Percentiles rank a stretch among this genome's conserved stretches.
Conservation (phyloP, 2,329 filamentous ascomycete genomes). For the Rhinocladiella mackenziei region DNA sequence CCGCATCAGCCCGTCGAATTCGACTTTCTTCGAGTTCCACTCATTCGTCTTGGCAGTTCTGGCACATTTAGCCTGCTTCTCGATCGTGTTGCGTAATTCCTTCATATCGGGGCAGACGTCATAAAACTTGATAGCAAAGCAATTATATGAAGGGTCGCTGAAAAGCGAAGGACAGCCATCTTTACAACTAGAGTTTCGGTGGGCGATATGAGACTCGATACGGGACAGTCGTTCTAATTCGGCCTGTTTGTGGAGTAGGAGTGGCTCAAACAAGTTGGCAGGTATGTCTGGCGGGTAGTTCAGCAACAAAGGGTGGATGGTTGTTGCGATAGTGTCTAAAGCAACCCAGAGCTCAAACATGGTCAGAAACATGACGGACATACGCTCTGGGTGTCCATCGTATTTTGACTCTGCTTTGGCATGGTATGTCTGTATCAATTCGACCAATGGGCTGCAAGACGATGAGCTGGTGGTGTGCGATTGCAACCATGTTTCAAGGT, state of each 20-base stretch:
- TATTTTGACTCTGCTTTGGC: conserved; percentile 35
- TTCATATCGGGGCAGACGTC: conserved; percentile 44
- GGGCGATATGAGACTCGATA: conserved; percentile 48
- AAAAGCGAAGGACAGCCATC: conserved; percentile 37
- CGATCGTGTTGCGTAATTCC: conserved; percentile 37
- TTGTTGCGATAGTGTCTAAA: conserved; percentile 48
- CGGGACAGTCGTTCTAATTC: conserved; percentile 47
- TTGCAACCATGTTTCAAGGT: conserved; percentile 42
- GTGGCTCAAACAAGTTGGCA: conserved; percentile 37
- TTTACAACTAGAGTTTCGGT: conserved; percentile 31
- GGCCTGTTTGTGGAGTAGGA: conserved; percentile 43
- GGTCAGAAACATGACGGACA: conserved; percentile 55
- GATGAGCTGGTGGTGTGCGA: conserved; percentile 23
- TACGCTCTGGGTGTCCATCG: conserved; percentile 39
- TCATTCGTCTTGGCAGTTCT: conserved; percentile 36
- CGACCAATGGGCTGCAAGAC: conserved; percentile 33
- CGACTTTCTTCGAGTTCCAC: conserved; percentile 29
- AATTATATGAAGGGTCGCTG: conserved; percentile 31
- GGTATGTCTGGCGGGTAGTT: conserved; percentile 50
- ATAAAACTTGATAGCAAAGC: conserved; percentile 51
- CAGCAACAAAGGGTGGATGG: conserved; percentile 39
- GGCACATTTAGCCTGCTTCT: conserved; percentile 34
- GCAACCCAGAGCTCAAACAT: conserved; percentile 58
- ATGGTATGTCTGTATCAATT: conserved; percentile 38
- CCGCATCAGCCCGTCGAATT: conserved; percentile 33